Conservation (phyloP, 305 asterid genomes). For the Caryopteris hybrid region DNA sequence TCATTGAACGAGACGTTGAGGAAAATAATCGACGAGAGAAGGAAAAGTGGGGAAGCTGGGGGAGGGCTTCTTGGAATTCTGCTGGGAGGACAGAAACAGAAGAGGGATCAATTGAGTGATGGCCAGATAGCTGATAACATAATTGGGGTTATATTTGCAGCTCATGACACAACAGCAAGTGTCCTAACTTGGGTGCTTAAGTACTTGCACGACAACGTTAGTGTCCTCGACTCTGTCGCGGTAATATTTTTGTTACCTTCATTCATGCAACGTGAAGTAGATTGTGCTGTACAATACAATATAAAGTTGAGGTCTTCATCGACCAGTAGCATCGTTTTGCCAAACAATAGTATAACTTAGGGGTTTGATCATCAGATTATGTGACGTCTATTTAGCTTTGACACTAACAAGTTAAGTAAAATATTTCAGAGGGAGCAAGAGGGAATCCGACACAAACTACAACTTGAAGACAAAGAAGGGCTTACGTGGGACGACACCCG, state of each 20-base stretch:
- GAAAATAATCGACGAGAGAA: slow-evolving; percentile 45
- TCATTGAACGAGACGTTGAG: slow-evolving; percentile 33
- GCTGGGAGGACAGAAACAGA: slow-evolving; percentile 30
- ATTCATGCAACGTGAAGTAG: too few relatives aligned
- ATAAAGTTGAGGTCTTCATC: too few relatives aligned
- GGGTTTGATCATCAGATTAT: too few relatives aligned
- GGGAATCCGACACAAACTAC: slow-evolving; percentile 25
- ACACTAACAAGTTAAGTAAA: too few relatives aligned
- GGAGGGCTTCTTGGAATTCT: slow-evolving; percentile 53
- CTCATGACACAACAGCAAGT: slow-evolving; percentile 80
- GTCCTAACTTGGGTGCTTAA: slow-evolving; percentile 69
- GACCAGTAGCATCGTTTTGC: too few relatives aligned
- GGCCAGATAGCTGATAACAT: slow-evolving; percentile 62
- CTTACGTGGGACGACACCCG: slow-evolving; percentile 69
- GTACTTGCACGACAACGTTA: slow-evolving; percentile 53
- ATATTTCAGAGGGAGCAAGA: slow-evolving; percentile 53
- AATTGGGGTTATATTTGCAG: slow-evolving; percentile 72
- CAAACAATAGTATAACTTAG: too few relatives aligned
- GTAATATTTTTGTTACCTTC: slow-evolving; percentile 19
- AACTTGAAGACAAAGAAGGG: slow-evolving; percentile 29
- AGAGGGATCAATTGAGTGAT: slow-evolving; percentile 28
- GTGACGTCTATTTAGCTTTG: too few relatives aligned
- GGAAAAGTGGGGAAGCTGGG: slow-evolving; percentile 24
- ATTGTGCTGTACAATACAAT: too few relatives aligned
- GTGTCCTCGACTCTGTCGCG: slow-evolving; percentile 36